These are phyloP conservation scores for Protomyces lactucae-debilis DNA, from an alignment of 1,139 yeast species.

Conservation along the genomic window DNA sequence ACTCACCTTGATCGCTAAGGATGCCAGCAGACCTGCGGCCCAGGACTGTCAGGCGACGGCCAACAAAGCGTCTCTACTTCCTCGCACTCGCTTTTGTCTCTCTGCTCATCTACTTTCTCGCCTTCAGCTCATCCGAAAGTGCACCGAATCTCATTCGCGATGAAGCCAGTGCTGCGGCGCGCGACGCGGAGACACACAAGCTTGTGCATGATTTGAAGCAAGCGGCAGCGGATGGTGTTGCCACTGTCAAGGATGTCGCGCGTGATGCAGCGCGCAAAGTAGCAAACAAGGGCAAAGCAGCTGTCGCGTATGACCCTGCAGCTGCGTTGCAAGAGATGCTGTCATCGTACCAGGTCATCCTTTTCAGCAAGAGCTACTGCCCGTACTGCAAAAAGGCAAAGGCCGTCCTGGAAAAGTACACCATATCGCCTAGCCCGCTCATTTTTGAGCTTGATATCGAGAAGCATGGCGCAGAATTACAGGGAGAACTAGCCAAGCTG, in stretches of 20 bases:
- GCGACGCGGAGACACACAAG: conserved; percentile 15
- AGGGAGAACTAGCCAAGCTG: conserved; percentile 66
- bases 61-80: conserved; percentile 1
- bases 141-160: not conserved
- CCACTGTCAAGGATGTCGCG: not conserved
- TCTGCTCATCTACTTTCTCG: conserved; percentile 4
- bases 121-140: not conserved
- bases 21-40: conserved; percentile 20
- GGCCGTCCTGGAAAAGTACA: conserved; percentile 60
- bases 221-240: not conserved
- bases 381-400: conserved; percentile 74
- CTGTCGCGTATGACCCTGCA: conserved; percentile 1
- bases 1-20: not conserved
- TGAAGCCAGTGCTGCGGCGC: not conserved
- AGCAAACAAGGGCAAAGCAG: not conserved
- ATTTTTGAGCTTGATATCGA: conserved; percentile 82
- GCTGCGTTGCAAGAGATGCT: conserved; percentile 2
- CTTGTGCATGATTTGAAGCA: conserved; percentile 21
- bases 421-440: conserved; percentile 63
- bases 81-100: not conserved
- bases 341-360: conserved; percentile 1
- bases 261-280: not conserved
- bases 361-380: conserved; percentile 31
- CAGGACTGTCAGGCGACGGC: conserved; percentile 2
- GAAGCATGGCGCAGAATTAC: conserved; percentile 64